Evolutionary conservation across 768 basidiomycete genomes (phyloP), one percentile per base, ranked within the genome.

Genomic region (Russula lepida): DNA sequence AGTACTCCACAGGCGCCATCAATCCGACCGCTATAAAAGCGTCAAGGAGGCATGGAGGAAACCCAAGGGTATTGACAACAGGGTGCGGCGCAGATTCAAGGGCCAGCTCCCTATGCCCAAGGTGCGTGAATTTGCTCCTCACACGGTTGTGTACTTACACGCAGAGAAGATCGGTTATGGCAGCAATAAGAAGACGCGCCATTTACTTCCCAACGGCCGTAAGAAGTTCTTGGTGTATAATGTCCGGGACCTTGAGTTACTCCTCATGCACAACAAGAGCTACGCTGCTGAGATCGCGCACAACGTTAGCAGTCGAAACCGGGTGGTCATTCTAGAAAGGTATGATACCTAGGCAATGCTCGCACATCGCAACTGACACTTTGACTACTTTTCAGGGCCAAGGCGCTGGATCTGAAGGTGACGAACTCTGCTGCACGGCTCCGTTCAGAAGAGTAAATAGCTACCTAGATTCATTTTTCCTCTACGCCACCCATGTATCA

Each of bases 21-120:
- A 98, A 78, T 95, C 93, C 53, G 95, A 98, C 79, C 89, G 95
- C 73, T 98, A 97, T 81, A 84, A 91, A 75, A 79, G 88, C 68
- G 94, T 98, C 68, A 95, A 95, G 83, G 94, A 97, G 81, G 81
- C 91, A 81, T 99, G 97, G 97, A 84, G 97, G 75, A 99, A 99
- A 81, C 97, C 97, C 68, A 99, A 98, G 86, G 97, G 95, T 92
- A 98, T 98, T 70, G 95, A 98, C 75, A 98, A 98, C 86, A 86
- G 95, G 71, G 95, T 97, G 70, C 82, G 93, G 74, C 84, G 91
- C 68, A 86, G 90, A 71, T 93, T 92, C 82, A 97, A 93, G 81
- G 95, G 95, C 58, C 93, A 95, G 75, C 82, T 84, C 60, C 82
- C 93, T 67, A 98, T 98, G 95, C 95, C 95, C 73, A 95, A 93